Percentiles rank a stretch among this genome's conserved stretches.
Conservation (phyloP, 495 filamentous ascomycete species). For the Ramalina peruviana region DNA sequence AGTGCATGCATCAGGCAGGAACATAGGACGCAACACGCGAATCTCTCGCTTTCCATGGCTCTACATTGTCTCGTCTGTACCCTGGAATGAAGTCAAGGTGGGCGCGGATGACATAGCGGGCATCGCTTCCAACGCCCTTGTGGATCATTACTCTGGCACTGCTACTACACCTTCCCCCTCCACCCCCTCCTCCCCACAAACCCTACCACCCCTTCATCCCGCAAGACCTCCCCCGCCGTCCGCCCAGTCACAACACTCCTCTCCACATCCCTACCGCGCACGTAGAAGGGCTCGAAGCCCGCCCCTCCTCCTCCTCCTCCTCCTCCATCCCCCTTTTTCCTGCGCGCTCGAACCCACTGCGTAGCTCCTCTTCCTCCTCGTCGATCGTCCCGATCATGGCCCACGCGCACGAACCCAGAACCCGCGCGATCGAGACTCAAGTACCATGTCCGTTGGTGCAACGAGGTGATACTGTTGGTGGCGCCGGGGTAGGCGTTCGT, state of each 20-base stretch:
- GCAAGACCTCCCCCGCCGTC: constrained; percentile 38
- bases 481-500: constrained; percentile 54
- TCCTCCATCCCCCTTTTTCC: background rate
- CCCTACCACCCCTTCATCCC: constrained; percentile 41
- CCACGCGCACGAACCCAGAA: constrained; percentile 35
- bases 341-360: constrained; percentile 14
- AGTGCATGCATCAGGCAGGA: too few relatives aligned
- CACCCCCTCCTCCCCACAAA: constrained; percentile 43
- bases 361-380: constrained; percentile 6
- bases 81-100: too few relatives aligned
- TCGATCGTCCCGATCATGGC: too few relatives aligned
- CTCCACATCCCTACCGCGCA: constrained; percentile 41
- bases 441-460: constrained; percentile 52
- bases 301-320: constrained; percentile 7
- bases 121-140: too few relatives aligned
- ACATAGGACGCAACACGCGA: too few relatives aligned
- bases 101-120: too few relatives aligned
- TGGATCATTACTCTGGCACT: too few relatives aligned
- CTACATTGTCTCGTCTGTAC: too few relatives aligned
- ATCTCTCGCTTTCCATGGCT: too few relatives aligned
- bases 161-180: constrained; percentile 34
- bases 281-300: constrained; percentile 43
- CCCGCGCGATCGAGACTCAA: constrained; percentile 38
- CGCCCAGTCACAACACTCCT: constrained; percentile 50
- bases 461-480: constrained; percentile 44